phyloP scores from a whole-genome alignment of 192 early-diverging fungal species.

The Rhizophagus clarus region DNA sequence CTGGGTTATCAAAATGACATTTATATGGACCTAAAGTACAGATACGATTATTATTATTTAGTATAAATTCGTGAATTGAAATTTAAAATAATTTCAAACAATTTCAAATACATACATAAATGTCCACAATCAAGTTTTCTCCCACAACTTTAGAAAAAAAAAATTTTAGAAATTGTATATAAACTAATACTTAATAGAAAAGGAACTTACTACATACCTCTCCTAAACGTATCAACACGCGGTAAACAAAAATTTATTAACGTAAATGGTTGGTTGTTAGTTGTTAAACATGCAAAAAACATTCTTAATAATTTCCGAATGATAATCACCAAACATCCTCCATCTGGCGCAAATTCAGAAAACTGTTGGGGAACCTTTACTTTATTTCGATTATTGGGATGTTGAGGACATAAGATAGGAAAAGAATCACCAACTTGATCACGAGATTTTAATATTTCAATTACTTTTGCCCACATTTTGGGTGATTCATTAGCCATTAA shows the following conservation, averaged over 20 bases:
- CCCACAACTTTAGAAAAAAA: constrained; percentile 36
- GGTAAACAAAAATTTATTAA: too few species aligned
- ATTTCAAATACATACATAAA: constrained; percentile 36
- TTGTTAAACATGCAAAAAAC: too few species aligned
- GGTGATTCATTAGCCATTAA: constrained; percentile 35
- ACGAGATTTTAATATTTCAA: constrained; percentile 36
- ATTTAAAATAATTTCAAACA: background rate
- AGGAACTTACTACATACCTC: background rate
- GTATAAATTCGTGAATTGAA: background rate
- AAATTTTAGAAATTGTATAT: background rate
- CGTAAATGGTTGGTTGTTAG: too few species aligned
- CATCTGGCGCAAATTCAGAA: constrained; percentile 48
- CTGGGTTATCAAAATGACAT: constrained; percentile 32
- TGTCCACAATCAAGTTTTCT: constrained; percentile 54
- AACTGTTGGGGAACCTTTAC: constrained; percentile 35
- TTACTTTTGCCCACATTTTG: constrained; percentile 46
- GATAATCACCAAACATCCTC: constrained; percentile 46
- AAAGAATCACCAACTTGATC: constrained; percentile 44
- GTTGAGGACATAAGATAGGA: constrained; percentile 51
- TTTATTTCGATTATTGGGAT: constrained; percentile 40
- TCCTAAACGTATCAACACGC: background rate
- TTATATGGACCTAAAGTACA: constrained; percentile 5
- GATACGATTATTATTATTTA: background rate
- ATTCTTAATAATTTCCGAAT: too few species aligned
- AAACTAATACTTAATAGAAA: background rate